Base-by-base conservation (phyloP, 225 moss, liverwort and hornwort genomes). In the Straminergon stramineum region DNA sequence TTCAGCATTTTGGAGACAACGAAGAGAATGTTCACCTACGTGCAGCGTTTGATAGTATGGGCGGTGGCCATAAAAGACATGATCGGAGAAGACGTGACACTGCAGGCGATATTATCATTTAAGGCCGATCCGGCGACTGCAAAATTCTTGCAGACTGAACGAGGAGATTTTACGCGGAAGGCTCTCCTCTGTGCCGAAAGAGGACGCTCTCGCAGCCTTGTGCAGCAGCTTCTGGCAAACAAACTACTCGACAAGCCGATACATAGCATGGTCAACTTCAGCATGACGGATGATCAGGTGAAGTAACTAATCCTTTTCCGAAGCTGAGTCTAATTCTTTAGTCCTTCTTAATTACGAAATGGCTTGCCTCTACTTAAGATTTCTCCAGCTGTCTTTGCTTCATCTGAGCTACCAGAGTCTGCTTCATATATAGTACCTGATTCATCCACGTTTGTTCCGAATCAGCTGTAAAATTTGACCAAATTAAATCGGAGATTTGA, bases 171-270 rank as follows among this genome's bases (percentile, higher is more conserved):
- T 24, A 71, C 82, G 19, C 87, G 34, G 83, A 89, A 84, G 71
- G 89, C 81, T 35, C 84, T 89, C 12, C 39, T 91, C 56, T 87
- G 74, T 71, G 83, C 91, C 51, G 91, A 91, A 87, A 75, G 84
- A 84, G 87, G 91, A 53, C 87, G 87, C 53, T 91, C 91, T 62
- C 87, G 89, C 27, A 89, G 82, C 86, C 91, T 91, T 63, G 19
- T 84, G 87, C 22, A 74, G 12, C 89, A 91, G 62, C 91, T 85
- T 81, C 81, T 51, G 41, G 13, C 64, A 48, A 88, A 75, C 71
- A 85, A 84, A 80, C 77, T 53, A 27, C 82, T 52, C 15, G 83
- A 82, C 18, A 32, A 69, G 61, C 52, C 71, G 41, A 85, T 55
- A 30, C 35, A 91, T 37, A 34, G 43, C 79, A 52, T 84, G 87